phyloP scores from a whole-genome alignment of 495 filamentous ascomycete genomes.

The Penicillium psychrofluorescens region DNA sequence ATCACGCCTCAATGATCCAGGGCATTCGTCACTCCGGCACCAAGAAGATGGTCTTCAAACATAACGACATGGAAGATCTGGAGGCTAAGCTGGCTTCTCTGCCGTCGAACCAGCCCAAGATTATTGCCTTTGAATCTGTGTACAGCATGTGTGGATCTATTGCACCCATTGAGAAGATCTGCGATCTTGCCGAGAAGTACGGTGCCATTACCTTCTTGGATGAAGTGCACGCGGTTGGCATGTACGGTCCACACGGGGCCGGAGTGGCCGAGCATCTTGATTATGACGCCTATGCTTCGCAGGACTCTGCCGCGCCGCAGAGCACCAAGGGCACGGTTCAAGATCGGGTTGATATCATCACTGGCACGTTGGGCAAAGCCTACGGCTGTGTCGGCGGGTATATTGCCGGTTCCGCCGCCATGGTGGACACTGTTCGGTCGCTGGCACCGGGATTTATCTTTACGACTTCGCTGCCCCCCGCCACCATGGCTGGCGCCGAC shows the following conservation, averaged over 20 bases:
- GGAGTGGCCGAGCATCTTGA: conserved; percentile 97
- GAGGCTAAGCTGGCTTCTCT: conserved; percentile 86
- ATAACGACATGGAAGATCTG: conserved; percentile 87
- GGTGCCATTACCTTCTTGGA: conserved; percentile 96
- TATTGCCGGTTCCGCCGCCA: conserved; percentile 80
- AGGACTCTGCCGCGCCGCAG: conserved; percentile 54
- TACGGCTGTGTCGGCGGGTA: conserved; percentile 98
- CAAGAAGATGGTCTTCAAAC: conserved; percentile 96
- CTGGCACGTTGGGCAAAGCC: conserved; percentile 92
- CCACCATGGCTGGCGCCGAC: conserved; percentile 92
- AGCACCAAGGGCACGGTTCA: conserved; percentile 70
- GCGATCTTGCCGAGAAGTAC: conserved; percentile 94
- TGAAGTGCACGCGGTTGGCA: conserved; percentile 97
- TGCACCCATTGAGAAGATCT: conserved; percentile 91
- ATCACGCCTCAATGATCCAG: conserved; percentile 99
- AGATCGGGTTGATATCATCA: conserved; percentile 96
- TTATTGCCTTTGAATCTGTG: conserved; percentile 96
- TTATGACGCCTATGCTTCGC: conserved; percentile 57
- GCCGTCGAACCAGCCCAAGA: conserved; percentile 79
- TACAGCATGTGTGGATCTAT: conserved; percentile 99
- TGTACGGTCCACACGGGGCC: conserved; percentile 95
- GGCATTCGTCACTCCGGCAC: conserved; percentile 95
- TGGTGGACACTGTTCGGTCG: conserved; percentile 94
- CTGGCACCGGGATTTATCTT: conserved; percentile 98
- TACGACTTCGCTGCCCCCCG: conserved; percentile 91